Evolutionary conservation across 108 stramenopile species (phyloP).

Genomic region (Fragilaria radians): DNA sequence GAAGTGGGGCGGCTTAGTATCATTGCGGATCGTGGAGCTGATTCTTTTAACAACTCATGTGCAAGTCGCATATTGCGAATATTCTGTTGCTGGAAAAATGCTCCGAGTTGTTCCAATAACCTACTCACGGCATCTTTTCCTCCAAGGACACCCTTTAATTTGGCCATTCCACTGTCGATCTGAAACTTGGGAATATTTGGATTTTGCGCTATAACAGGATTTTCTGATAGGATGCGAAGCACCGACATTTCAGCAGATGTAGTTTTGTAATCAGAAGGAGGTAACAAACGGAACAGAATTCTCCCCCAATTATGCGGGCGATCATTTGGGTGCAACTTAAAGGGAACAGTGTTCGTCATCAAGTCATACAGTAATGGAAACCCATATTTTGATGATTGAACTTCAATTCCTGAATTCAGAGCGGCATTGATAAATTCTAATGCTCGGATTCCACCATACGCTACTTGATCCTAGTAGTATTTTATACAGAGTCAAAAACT

Average conservation of each 20-base stretch:
- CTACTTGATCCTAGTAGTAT: slow-evolving; percentile 59
- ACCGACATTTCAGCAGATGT: slow-evolving; percentile 89
- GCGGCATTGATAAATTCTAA: slow-evolving; percentile 83
- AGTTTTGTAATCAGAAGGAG: slow-evolving; percentile 79
- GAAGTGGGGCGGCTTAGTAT: slow-evolving; percentile 64
- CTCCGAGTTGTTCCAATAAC: slow-evolving; percentile 64
- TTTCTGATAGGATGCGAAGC: slow-evolving; percentile 87
- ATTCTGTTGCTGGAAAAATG: slow-evolving; percentile 61
- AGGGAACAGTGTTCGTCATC: slow-evolving; percentile 83
- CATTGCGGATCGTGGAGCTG: slow-evolving; percentile 45
- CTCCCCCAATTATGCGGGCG: slow-evolving; percentile 91
- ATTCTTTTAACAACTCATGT: slow-evolving; percentile 30
- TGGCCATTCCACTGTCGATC: slow-evolving; percentile 87
- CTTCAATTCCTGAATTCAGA: slow-evolving; percentile 76
- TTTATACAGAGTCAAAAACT: slow-evolving; percentile 4
- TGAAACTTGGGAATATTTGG: slow-evolving; percentile 95
- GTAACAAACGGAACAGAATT: slow-evolving; percentile 83
- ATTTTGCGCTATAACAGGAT: slow-evolving; percentile 76
- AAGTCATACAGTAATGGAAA: slow-evolving; percentile 96
- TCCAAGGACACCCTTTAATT: slow-evolving; percentile 91
- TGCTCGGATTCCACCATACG: slow-evolving; percentile 81
- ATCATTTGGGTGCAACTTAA: slow-evolving; percentile 92
- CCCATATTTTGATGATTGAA: slow-evolving; percentile 86
- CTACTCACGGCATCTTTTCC: slow-evolving; percentile 90
- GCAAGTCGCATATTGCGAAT: slow-evolving; percentile 53